These are phyloP conservation scores for Eremochloa ophiuroides DNA, from an alignment of 176 grass and related monocot species.

Conservation along the genomic window DNA sequence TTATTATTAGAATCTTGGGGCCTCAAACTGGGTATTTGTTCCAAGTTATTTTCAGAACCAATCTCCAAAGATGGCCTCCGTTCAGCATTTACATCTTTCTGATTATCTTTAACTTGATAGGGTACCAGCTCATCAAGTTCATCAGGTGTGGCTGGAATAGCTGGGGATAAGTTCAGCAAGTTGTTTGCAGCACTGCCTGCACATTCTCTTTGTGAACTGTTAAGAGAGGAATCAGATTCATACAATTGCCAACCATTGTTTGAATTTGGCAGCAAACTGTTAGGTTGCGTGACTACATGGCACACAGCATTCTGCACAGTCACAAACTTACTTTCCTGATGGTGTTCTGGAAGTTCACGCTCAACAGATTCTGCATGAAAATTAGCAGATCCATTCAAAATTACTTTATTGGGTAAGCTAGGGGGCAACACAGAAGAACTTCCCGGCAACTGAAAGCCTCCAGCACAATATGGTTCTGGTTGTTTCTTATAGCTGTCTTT, in stretches of 20 bases:
- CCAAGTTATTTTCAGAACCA: slow-evolving; percentile 30
- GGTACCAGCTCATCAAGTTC: slow-evolving; percentile 46
- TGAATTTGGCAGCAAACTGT: slow-evolving; percentile 26
- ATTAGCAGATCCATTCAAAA: slow-evolving; percentile 32
- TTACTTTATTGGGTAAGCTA: slow-evolving; percentile 25
- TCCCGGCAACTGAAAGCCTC: slow-evolving; percentile 19
- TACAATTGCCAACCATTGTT: slow-evolving; percentile 11
- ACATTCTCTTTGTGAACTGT: slow-evolving; percentile 41
- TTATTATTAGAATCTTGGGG: slow-evolving; percentile 24
- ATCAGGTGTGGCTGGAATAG: slow-evolving; percentile 15
- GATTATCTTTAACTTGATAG: slow-evolving; percentile 35
- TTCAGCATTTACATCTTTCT: slow-evolving; percentile 14
- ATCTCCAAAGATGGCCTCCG: slow-evolving; percentile 1
- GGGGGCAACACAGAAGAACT: background rate
- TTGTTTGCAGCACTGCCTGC: slow-evolving; percentile 44
- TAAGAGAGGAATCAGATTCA: slow-evolving; percentile 9
- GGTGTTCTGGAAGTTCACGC: slow-evolving; percentile 12
- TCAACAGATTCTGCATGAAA: slow-evolving; percentile 20
- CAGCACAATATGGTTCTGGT: slow-evolving; percentile 12
- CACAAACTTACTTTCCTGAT: slow-evolving; percentile 14
- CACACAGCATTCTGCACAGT: background rate
- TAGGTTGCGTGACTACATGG: slow-evolving; percentile 5
- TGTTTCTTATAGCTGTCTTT: slow-evolving; percentile 22
- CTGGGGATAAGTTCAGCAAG: slow-evolving; percentile 13
- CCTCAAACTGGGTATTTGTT: slow-evolving; percentile 22